phyloP scores from a whole-genome alignment of 805 yeast species.

The Ogataea pilisensis region DNA sequence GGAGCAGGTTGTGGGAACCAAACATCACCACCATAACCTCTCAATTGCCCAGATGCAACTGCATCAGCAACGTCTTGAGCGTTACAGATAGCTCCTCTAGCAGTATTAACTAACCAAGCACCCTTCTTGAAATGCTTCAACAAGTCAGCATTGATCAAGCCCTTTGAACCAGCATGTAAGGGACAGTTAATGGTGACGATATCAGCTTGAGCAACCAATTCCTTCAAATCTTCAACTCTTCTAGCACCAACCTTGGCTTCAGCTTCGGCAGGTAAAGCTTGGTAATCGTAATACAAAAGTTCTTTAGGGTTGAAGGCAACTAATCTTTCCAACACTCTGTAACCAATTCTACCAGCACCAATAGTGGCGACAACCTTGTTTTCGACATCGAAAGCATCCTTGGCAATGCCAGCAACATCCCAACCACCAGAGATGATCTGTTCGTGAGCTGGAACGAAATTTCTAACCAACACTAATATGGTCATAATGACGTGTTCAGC shows the following conservation, averaged over 20 bases:
- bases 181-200: conserved; percentile 77
- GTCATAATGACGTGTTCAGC: conserved; percentile 81
- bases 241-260: conserved; percentile 56
- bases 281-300: conserved; percentile 72
- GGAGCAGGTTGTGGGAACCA: conserved; percentile 88
- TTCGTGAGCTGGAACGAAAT: conserved; percentile 75
- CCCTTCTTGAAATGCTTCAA: conserved; percentile 70
- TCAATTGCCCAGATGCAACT: conserved; percentile 58
- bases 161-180: conserved; percentile 64
- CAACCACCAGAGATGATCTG: conserved; percentile 59
- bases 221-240: conserved; percentile 57
- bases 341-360: conserved; percentile 81
- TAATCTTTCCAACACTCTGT: conserved; percentile 67
- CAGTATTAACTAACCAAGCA: conserved; percentile 72
- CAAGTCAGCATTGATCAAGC: conserved; percentile 62
- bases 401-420: conserved; percentile 76
- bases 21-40: conserved; percentile 85
- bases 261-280: conserved; percentile 55
- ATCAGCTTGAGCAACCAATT: conserved; percentile 63
- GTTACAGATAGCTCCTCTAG: conserved; percentile 76
- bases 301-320: conserved; percentile 72
- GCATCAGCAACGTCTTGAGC: conserved; percentile 76
- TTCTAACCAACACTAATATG: conserved; percentile 64
- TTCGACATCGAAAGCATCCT: conserved; percentile 70
- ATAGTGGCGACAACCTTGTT: conserved; percentile 75